Evolutionary conservation across 495 filamentous ascomycete species (phyloP), one percentile per base, ranked within the genome.

Genomic region (Cercophora samala): DNA sequence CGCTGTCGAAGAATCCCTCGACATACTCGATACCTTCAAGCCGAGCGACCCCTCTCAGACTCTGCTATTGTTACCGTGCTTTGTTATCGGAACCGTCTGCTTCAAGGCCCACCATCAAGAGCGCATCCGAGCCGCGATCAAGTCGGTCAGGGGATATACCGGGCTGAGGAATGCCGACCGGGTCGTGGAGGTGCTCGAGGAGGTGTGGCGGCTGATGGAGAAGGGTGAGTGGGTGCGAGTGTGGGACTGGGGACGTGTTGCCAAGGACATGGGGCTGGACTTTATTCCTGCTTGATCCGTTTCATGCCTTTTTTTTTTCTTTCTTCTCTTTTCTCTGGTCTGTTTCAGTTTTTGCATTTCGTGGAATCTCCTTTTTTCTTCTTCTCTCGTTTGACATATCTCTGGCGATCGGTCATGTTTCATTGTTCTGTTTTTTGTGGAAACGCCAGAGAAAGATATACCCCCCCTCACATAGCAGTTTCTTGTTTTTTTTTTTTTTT

Each of bases 231-330:
- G 93, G 78, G 80, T 85, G 42, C 88, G 85, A 60, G 86, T 83
- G 29, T 97, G 93, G 93, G 93, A 97, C 76, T 96, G 93, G 93
- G 91, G 96, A 73, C 86, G 84, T 56, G 89, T 96, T 63, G 92
- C 93, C 54, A 81, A 84, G 46, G 77, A 84, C 23, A 88, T 93
- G 83, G 90, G 88, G 22, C 88, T 91, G 79, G 92, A 96, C 77
- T 96, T 97, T 76, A 80, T 95, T 17, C 81, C 81, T 69, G 78
- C 77, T 32, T 83, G 62, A 77, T 5, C n/a, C n/a, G 8, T 29
- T 59, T 18, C 26, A 29, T 46, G 8, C 13, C 37, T 13, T 46
- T 11, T 8, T 13, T 1, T 2, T 18, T 18, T 46, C 26, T 29
- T 8, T 29, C 26, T 6, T 8, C 8, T 32, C 32, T 9, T 54